A percentile compares a stretch with the other conserved stretches of the same genome.
Conservation (phyloP, 163 green algal species). For the Chloromonas sp. region DNA sequence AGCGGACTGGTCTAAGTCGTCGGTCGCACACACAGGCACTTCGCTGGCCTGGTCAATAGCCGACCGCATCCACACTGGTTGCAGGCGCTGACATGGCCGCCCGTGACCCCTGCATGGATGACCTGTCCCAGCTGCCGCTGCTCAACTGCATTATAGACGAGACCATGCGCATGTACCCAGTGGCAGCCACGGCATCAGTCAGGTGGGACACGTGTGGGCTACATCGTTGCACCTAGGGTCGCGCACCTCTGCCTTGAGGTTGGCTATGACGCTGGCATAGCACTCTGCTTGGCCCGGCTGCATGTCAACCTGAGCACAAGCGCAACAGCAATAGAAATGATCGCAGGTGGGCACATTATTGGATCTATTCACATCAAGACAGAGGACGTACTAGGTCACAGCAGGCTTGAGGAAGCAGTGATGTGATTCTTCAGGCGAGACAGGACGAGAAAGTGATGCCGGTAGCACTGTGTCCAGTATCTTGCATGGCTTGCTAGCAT, state of each 20-base stretch:
- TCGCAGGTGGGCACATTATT: no score
- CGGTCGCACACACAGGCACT: no score
- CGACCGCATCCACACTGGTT: background rate
- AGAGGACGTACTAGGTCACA: no score
- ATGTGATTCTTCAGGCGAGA: background rate
- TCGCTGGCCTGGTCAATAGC: no score
- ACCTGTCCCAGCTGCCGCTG: constrained; percentile 38
- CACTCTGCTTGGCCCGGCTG: constrained; percentile 16
- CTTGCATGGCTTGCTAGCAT: no score
- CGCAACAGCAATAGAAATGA: background rate
- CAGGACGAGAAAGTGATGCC: no score
- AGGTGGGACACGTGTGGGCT: constrained; percentile 14
- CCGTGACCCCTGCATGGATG: constrained; percentile 19
- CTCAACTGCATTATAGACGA: constrained; percentile 47
- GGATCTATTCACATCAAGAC: no score
- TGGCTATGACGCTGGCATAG: constrained; percentile 17
- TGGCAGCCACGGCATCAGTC: constrained; percentile 42
- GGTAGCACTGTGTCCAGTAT: no score
- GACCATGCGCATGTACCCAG: constrained; percentile 52
- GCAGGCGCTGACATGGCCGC: background rate
- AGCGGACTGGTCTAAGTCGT: no score
- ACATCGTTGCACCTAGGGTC: no score
- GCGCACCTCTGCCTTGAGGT: constrained; percentile 16
- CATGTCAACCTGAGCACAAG: constrained; percentile 31
- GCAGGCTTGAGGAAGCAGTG: background rate